Conservation (phyloP, 768 basidiomycete species). For the Russula emetica region DNA sequence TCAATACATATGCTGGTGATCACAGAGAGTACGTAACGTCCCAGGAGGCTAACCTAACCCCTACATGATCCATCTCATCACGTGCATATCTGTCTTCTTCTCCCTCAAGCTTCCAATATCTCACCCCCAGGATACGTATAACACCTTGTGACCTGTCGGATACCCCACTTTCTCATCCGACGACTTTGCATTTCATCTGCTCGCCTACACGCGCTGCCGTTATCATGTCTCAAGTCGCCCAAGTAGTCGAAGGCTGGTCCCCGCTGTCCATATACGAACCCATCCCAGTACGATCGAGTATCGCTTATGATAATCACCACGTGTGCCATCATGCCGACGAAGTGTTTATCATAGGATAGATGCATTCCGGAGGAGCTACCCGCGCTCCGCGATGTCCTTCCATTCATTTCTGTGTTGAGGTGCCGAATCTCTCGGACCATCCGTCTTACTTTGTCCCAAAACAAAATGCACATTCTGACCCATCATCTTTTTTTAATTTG, state of each 20-base stretch:
- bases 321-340: constrained; percentile 13
- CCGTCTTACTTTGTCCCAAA: neutral
- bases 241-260: constrained; percentile 52
- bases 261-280: constrained; percentile 79
- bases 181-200: constrained; percentile 77
- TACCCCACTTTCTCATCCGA: constrained; percentile 49
- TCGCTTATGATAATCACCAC: neutral
- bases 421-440: constrained; percentile 31
- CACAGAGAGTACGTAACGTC: constrained; percentile 57
- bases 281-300: constrained; percentile 55
- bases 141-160: constrained; percentile 61
- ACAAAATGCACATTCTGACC: neutral
- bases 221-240: constrained; percentile 60
- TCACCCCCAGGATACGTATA: constrained; percentile 65
- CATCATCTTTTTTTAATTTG: neutral
- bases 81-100: neutral
- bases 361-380: constrained; percentile 77
- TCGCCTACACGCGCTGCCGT: constrained; percentile 66
- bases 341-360: constrained; percentile 47
- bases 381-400: constrained; percentile 56
- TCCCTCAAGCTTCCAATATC: constrained; percentile 64
- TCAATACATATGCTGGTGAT: constrained; percentile 74
- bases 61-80: too few relatives aligned
- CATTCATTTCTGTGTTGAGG: constrained; percentile 65
- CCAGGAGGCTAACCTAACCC: constrained; percentile 11